Evolutionary conservation across 768 basidiomycete species (phyloP), one percentile per base, ranked within the genome.

Genomic region (Calocera cornea): DNA sequence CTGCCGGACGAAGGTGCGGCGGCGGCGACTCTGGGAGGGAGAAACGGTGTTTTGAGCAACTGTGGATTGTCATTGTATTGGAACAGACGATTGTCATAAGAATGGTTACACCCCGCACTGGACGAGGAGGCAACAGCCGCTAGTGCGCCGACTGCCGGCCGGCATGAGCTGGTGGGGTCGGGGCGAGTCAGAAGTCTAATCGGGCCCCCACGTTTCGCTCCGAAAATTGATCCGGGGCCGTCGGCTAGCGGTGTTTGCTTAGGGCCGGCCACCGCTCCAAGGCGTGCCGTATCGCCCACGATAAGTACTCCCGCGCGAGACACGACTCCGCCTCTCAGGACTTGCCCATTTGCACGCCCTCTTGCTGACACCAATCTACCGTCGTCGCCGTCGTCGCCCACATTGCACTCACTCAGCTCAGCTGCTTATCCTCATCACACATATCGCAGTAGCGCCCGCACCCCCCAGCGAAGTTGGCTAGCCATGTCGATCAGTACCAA

Each of bases 401-500:
- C 36, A 14, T 14, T 38, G 7, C 7, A 14, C 36, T 38, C 31
- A 14, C 36, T 38, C 36, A 14, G 36, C 36, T 38, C 31, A 60
- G 7, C 31, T 5, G 31, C 31, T 60, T 22, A 7, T 60, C 27
- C 14, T 10, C 27, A 33, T 29, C 19, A 11, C 14, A 29, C 54
- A 31, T 2, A 2, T 10, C 27, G 54, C 54, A 60, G 31, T 60
- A 60, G 54, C 54, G 19, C 44, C 44, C 44, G 14, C 54, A 60
- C 31, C 54, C 54, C 44, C 44, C 44, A 19, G 19, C 44, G 19
- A 67, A 67, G 67, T 67, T 67, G 67, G 67, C 29, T 67, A 77
- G 79, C 74, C 80, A 91, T 90, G 89, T 89, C 87, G 81, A 82
- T 85, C 80, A 83, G 81, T 67, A 85, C 85, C 80, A 84, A 85